Evolutionary conservation across 345 rosid species (phyloP).

Genomic region (Conringia planisiliqua): DNA sequence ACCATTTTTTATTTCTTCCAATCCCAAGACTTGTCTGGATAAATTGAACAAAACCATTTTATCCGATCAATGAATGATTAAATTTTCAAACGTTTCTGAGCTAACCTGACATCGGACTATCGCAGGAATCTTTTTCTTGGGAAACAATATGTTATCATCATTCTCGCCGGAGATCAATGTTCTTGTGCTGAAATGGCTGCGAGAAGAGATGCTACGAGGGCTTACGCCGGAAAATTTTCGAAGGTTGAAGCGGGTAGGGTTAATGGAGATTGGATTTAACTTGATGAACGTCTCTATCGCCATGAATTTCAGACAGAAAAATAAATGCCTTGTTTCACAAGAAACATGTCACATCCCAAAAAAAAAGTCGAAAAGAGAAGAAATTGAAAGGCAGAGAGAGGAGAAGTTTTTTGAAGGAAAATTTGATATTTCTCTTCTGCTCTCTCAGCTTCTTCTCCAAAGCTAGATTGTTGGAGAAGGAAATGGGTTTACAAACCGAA

Average conservation of each 20-base stretch:
- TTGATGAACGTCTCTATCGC: slow-evolving; percentile 2
- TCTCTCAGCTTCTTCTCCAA: neutral
- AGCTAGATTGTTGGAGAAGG: neutral
- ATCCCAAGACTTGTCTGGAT: slow-evolving; percentile 21
- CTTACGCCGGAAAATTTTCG: neutral
- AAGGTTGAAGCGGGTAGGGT: neutral
- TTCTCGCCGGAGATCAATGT: neutral
- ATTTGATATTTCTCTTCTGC: neutral
- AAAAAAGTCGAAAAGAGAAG: neutral
- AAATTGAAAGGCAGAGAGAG: neutral
- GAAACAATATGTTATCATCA: neutral
- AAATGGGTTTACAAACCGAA: neutral
- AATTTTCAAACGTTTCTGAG: neutral
- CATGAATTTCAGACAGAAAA: neutral
- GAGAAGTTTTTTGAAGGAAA: neutral
- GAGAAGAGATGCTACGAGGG: slow-evolving; percentile 6
- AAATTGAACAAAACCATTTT: neutral
- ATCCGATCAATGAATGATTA: neutral
- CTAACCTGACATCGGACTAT: slow-evolving; percentile 19
- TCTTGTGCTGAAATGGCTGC: neutral
- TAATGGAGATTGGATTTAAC: slow-evolving; percentile 3
- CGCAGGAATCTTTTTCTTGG: neutral
- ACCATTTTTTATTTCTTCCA: slow-evolving; percentile 48
- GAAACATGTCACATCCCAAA: slow-evolving; percentile 11
- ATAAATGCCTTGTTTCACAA: neutral